These are phyloP conservation scores for Boletus rubropictus DNA, from an alignment of 768 basidiomycete species.

Conservation along the genomic window DNA sequence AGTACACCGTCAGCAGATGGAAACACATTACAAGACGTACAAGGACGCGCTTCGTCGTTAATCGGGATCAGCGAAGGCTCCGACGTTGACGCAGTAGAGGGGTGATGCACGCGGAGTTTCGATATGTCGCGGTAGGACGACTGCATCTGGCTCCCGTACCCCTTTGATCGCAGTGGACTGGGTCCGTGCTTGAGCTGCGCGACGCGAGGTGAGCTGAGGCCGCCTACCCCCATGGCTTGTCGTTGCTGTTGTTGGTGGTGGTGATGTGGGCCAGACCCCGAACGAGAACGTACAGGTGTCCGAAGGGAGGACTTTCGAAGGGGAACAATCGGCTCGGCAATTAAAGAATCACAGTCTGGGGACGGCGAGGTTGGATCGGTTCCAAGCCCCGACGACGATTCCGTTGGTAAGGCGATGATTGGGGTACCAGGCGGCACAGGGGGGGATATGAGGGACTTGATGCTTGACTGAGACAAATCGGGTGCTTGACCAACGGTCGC, in stretches of 20 bases:
- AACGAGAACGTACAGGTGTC: conserved; percentile 28
- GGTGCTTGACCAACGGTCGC: conserved; percentile 30
- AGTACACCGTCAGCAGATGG: conserved; percentile 13
- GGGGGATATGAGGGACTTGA: conserved; percentile 19
- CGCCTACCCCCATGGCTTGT: conserved; percentile 13
- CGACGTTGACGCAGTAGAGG: conserved; percentile 69
- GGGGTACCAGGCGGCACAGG: conserved; percentile 17
- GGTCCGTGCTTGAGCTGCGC: conserved; percentile 34
- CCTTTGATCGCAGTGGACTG: conserved; percentile 41
- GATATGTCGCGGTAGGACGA: conserved; percentile 36
- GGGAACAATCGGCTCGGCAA: conserved; percentile 26
- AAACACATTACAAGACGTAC: conserved; percentile 35
- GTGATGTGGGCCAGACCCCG: conserved; percentile 24
- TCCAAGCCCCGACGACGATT: conserved; percentile 18
- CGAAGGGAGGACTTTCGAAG: conserved; percentile 30
- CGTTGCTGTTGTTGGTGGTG: conserved; percentile 13
- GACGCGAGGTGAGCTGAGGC: conserved; percentile 29
- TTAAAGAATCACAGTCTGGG: conserved; percentile 47
- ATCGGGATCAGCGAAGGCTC: conserved; percentile 71
- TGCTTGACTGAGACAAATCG: conserved; percentile 14
- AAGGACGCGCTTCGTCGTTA: conserved; percentile 43
- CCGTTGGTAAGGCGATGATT: conserved; percentile 22
- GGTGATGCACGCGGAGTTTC: conserved; percentile 58
- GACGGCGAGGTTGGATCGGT: conserved; percentile 38
- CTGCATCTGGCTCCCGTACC: conserved; percentile 33